Base-by-base conservation (phyloP, 345 rosid species). In the Hevea brasiliensis region DNA sequence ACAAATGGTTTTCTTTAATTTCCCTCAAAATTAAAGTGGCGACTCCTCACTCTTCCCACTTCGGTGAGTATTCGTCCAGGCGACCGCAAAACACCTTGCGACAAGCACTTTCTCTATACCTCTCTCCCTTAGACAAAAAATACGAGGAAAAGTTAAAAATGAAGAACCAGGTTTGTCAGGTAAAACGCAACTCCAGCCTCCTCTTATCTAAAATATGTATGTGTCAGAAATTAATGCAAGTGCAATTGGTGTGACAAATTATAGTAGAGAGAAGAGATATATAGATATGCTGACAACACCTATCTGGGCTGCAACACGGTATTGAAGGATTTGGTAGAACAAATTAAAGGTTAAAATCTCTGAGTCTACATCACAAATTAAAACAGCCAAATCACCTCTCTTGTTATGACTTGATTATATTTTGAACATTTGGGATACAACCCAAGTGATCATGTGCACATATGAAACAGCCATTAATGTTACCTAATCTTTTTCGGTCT, bases 221-320 rank as follows among this genome's bases (percentile, higher is more conserved):
- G 8, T 21, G 2, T 17, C 5, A 15, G 41, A 8, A 70, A 8
- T n/a, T n/a, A n/a, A n/a, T 15, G 10, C 11, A 67, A 61, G 57
- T 61, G 35, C 75, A 48, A 21, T 20, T 61, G 35, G 75, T 72
- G 75, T 72, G 68, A 72, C 50, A 61, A 20, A 24, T 37, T n/a
- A 40, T 17, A 3, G 44, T 41, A 20, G 15, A 41, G 23, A 47
- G 56, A 45, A 2, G 26, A 21, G 1, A 57, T 14, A 48, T 45
- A 45, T 45, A 45, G 48, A 45, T 48, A 48, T 48, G 53, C 4
- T 48, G 1, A 44, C 12, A 44, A 42, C n/a, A n/a, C n/a, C n/a
- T n/a, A n/a, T n/a, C n/a, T n/a, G n/a, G n/a, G n/a, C n/a, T n/a
- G n/a, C n/a, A n/a, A n/a, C n/a, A n/a, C n/a, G n/a, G n/a, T n/a